These are phyloP conservation scores for Colletotrichum limetticola DNA, from an alignment of 2,329 filamentous ascomycete species.

Conservation along the genomic window DNA sequence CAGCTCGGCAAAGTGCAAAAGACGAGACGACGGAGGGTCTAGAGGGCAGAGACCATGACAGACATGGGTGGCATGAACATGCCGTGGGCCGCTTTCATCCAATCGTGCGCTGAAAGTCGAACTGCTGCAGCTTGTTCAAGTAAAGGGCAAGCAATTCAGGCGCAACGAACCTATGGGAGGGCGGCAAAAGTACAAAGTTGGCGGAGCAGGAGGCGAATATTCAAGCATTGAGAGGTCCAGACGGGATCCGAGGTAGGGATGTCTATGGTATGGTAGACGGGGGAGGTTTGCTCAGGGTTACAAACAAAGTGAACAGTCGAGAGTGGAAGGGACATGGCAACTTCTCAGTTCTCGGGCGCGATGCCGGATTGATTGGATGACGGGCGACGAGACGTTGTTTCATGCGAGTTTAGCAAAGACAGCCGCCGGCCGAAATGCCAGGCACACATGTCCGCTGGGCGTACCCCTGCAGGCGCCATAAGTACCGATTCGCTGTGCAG, in stretches of 20 bases:
- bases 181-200: neutral
- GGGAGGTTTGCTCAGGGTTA: neutral
- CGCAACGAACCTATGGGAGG: constrained; percentile 4
- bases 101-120: constrained; percentile 22
- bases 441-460: constrained; percentile 15
- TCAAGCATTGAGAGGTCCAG: constrained; percentile 1
- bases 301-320: constrained; percentile 14
- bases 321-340: constrained; percentile 20
- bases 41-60: constrained; percentile 1
- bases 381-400: constrained; percentile 23
- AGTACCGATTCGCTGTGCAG: constrained; percentile 27
- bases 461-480: constrained; percentile 24
- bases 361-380: constrained; percentile 31
- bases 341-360: constrained; percentile 26
- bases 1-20: constrained; percentile 14
- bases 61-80: constrained; percentile 21
- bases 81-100: constrained; percentile 29
- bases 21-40: constrained; percentile 30
- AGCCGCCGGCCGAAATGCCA: constrained; percentile 31
- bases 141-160: constrained; percentile 1
- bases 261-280: neutral
- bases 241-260: neutral
- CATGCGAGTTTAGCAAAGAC: constrained; percentile 32
- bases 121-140: neutral
- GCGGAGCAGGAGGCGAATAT: neutral